Evolutionary conservation across 257 asterid species (phyloP), one percentile per base, ranked within the genome.

Genomic region (Solanum virginianum): DNA sequence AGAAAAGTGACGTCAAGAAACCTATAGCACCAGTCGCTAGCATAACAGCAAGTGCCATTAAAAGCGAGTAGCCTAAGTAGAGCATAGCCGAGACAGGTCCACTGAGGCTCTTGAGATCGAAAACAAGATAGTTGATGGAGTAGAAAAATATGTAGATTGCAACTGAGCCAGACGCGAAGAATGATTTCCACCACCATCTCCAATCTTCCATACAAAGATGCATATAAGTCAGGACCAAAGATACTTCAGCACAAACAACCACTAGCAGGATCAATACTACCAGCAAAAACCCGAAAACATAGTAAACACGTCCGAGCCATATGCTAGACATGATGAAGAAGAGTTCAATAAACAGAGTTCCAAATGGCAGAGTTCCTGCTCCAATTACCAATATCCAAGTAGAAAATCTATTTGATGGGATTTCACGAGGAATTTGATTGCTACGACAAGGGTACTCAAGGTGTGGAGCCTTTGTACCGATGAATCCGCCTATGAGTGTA

Each of bases 111-210:
- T 82, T 86, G 85, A 86, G 88, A 62, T 86, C 86, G 43, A 86
- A 86, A 45, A 86, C 71, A 5, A 86, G 85, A 53, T 86, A 86
- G 88, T 86, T 86, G 24, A 86, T 65, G 5, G 88, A 71, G 80
- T 82, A 86, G 20, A 82, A 72, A 59, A 86, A 86, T 10, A 86
- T 82, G 83, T 86, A 86, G 26, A 86, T 4, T 10, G 88, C 83
- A 26, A 86, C 84, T 20, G 88, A 82, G 10, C 88, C 88, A n/a
- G 88, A 86, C 1, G 88, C 70, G 32, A 82, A 86, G 88, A 82
- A 86, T 24, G 88, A 86, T 63, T 86, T 82, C 88, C 86, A 82
- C 88, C 86, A 82, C 88, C 88, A 86, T 36, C 85, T 82, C 88
- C 88, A 86, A 36, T 86, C 88, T 80, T 82, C 88, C 45, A 82